These are phyloP conservation scores for Ocimum tenuiflorum DNA, from an alignment of 257 asterid genomes.

Conservation along the genomic window DNA sequence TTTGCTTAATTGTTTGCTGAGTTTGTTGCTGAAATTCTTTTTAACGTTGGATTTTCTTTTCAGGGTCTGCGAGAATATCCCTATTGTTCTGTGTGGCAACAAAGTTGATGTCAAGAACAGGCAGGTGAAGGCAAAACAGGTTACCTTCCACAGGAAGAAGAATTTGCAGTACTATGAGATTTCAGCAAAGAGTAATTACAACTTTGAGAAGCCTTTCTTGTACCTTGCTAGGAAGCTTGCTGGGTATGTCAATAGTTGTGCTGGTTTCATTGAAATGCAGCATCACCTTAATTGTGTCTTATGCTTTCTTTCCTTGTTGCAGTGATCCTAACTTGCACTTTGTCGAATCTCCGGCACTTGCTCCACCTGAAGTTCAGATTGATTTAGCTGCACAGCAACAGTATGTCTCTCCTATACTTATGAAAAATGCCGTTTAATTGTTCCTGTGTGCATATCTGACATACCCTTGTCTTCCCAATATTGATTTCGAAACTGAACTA, in stretches of 20 bases:
- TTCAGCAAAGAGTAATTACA: conserved; percentile 77
- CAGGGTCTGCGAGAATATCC: conserved; percentile 69
- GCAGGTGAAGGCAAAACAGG: conserved; percentile 78
- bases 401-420: conserved; percentile 22
- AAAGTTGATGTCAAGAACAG: conserved; percentile 75
- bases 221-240: conserved; percentile 69
- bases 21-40: not conserved
- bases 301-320: not conserved
- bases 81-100: conserved; percentile 68
- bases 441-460: no score
- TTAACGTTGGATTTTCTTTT: not conserved
- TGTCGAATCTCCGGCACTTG: conserved; percentile 65
- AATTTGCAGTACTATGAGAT: conserved; percentile 68
- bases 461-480: no score
- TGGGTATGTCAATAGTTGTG: conserved; percentile 28
- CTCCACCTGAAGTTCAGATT: conserved; percentile 63
- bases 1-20: not conserved
- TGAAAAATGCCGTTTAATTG: no score
- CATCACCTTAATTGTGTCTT: no score
- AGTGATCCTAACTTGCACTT: conserved; percentile 58
- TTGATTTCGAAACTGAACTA: no score
- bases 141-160: conserved; percentile 66
- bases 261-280: not conserved
- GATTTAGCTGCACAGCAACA: conserved; percentile 52
- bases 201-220: conserved; percentile 79